Evolutionary conservation across 2,329 filamentous ascomycete genomes (phyloP), one percentile per base, ranked within the genome.

Genomic region (Biscogniauxia mediterranea): DNA sequence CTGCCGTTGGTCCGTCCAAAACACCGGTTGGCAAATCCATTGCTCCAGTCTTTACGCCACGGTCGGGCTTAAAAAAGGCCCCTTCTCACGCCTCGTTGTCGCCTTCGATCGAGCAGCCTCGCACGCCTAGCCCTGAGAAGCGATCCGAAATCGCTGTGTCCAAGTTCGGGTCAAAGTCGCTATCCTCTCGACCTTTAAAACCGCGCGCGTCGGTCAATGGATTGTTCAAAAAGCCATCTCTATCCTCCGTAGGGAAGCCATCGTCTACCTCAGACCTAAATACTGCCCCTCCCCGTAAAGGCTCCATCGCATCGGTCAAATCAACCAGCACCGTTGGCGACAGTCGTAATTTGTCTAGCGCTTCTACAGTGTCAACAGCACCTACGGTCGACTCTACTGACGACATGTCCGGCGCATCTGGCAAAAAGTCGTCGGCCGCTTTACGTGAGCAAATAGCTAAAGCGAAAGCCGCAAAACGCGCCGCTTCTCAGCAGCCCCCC

Each of bases 371-470:
- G 1, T 79, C 78, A 2, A 79, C 77, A 1, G 71, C 71, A 5
- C 65, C 70, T 13, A 79, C 76, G 2, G 66, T 68, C 15, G 74
- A 78, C 46, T 77, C 76, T 7, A 62, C 68, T 0, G 77, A 78
- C 38, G 70, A 74, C 9, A 57, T 69, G 2, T 58, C 73, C 0
- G 66, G 53, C 20, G 64, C 68, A 42, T 69, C 75, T 0, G 73
- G 68, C 57, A 74, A 78, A 49, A 95, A 91, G 69, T 93, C 93
- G 0, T 97, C 94, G 0, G 81, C 85, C 17, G 89, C 93, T 0
- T 78, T 99, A 15, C 87, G 95, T 38, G 92, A 97, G 56, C 93
- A 95, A 58, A 97, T 98, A 64, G 92, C 93, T 46, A 94, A 93
- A 69, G 94, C 95, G 0, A 96, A 94, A 72, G 93, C 93, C 2